phyloP scores from a whole-genome alignment of 2,329 filamentous ascomycete genomes.

The Neodidymelliopsis sp. region DNA sequence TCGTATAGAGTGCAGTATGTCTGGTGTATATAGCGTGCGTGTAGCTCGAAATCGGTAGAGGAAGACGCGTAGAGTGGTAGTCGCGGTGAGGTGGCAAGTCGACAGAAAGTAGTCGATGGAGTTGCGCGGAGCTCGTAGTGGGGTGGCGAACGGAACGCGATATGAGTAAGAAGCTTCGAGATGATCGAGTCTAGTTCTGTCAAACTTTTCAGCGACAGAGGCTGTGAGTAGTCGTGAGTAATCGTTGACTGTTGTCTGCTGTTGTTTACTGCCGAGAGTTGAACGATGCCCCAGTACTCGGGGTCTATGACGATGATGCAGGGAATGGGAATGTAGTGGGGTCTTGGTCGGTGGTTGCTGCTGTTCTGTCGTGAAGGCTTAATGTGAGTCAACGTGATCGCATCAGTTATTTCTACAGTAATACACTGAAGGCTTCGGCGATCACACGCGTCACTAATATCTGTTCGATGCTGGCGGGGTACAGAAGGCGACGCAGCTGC shows the following conservation, averaged over 20 bases:
- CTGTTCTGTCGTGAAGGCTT: conserved; percentile 19
- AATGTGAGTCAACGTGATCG: too few species aligned
- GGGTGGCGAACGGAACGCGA: conserved; percentile 18
- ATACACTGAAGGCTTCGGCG: conserved; percentile 5
- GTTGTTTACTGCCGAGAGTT: conserved; percentile 23
- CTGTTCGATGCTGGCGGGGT: conserved; percentile 15
- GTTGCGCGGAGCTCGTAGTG: conserved; percentile 13
- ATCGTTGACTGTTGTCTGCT: not conserved
- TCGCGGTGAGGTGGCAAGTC: conserved; percentile 14
- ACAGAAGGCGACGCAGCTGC: conserved; percentile 22
- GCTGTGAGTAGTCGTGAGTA: not conserved
- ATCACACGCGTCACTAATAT: conserved; percentile 21
- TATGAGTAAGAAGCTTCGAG: conserved; percentile 4
- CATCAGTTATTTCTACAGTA: not conserved
- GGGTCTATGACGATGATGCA: conserved; percentile 45
- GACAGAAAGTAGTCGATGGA: conserved; percentile 9
- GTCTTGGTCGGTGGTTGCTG: conserved; percentile 23
- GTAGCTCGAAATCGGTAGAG: not conserved
- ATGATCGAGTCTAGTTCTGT: not conserved
- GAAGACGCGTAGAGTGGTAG: not conserved
- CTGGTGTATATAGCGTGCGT: not conserved
- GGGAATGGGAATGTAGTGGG: conserved; percentile 25
- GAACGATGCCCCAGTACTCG: conserved; percentile 22
- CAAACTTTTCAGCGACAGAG: not conserved
- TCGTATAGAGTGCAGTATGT: not conserved